Conservation (phyloP, 2,329 filamentous ascomycete genomes). For the Talaromyces sp. region DNA sequence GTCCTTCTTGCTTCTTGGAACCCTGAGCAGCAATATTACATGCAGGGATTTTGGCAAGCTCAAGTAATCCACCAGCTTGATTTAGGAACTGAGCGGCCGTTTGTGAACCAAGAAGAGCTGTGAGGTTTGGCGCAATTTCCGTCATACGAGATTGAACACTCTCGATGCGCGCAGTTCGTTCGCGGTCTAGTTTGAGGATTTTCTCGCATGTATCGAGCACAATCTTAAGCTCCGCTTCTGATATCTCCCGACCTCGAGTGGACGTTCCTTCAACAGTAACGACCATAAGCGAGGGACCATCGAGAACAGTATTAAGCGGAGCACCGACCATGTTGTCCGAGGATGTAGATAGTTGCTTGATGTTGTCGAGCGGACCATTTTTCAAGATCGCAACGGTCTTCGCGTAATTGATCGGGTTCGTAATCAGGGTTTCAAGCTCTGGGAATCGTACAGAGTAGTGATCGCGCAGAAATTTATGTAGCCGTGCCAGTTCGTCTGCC, state of each 20-base stretch:
- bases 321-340: slow-evolving; percentile 71
- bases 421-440: slow-evolving; percentile 83
- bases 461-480: slow-evolving; percentile 95
- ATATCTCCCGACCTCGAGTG: slow-evolving; percentile 74
- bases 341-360: slow-evolving; percentile 71
- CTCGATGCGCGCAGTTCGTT: slow-evolving; percentile 79
- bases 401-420: slow-evolving; percentile 88
- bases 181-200: slow-evolving; percentile 78
- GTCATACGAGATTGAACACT: slow-evolving; percentile 98
- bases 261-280: slow-evolving; percentile 92
- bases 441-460: slow-evolving; percentile 93
- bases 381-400: slow-evolving; percentile 90
- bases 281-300: slow-evolving; percentile 88
- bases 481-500: slow-evolving; percentile 82
- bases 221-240: slow-evolving; percentile 65
- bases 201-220: slow-evolving; percentile 79
- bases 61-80: slow-evolving; percentile 80
- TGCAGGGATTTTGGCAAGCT: slow-evolving; percentile 83
- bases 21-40: slow-evolving; percentile 91
- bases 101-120: slow-evolving; percentile 80
- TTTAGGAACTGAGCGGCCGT: slow-evolving; percentile 97
- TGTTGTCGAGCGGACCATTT: slow-evolving; percentile 85
- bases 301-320: slow-evolving; percentile 73
- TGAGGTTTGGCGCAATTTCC: slow-evolving; percentile 90
- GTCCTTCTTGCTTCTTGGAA: slow-evolving; percentile 75